Base-by-base conservation (phyloP, 2,329 filamentous ascomycete genomes). In the Nannizzia gypsea region DNA sequence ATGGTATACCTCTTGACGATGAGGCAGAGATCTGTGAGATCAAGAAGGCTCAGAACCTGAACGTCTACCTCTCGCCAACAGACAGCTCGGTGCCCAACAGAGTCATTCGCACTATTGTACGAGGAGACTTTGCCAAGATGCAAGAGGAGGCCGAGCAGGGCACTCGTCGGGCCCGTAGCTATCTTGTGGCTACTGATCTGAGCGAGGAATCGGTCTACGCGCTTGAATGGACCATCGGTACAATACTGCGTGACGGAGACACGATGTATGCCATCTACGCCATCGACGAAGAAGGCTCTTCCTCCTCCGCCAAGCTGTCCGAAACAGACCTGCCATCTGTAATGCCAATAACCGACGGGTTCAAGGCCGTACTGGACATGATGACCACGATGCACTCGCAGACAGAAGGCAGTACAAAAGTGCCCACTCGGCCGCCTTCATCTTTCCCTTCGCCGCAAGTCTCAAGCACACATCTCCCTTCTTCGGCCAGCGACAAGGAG, bases 221-320 rank as follows among this genome's bases (percentile, higher is more conserved):
- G 1, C 79, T 99, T 34, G 93, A 99, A 72, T 99, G 93, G 93
- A 93, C 92, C 0, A 91, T 99, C 60, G 93, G 93, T 6, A 97
- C 92, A 0, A 90, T 97, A 4, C 79, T 99, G 31, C 83, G 93
- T 56, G 91, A 97, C 66, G 93, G 93, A 6, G 93, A 99, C 70
- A 97, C 92, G 0, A 80, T 99, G 38, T 85, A 96, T 63, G 90
- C 90, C 1, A 89, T 97, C 52, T 96, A 95, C 74, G 95, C 91
- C 60, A 86, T 95, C 24, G 90, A 96, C 65, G 92, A 97, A 71
- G 92, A 97, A 65, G 73, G 71, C 9, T 76, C 75, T 11, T 73
- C 76, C 8, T 76, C 75, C 13, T 73, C 76, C 2, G 62, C 62
- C 66, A 81, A 80, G 6, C 83, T 71, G 58, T 65, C 67, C 15